phyloP scores from a whole-genome alignment of 139 green algal genomes.

The Chlamydomonas urium region DNA sequence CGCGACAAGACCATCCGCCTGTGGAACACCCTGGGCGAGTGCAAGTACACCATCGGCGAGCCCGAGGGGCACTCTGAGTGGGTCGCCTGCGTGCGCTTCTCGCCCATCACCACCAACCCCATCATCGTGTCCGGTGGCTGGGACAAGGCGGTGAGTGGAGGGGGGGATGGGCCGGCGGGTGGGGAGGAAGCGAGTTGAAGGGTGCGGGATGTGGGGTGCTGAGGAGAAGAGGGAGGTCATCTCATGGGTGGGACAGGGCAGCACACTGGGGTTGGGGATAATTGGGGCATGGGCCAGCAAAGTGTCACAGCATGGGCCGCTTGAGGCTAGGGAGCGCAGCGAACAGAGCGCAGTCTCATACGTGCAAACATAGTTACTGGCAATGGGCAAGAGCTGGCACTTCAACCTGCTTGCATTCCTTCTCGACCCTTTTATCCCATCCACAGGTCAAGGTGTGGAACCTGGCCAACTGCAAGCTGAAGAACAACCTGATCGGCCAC shows the following conservation, averaged over 20 bases:
- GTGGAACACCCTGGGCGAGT: constrained; percentile 99
- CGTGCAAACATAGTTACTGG: too few relatives aligned
- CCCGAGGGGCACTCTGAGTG: constrained; percentile 91
- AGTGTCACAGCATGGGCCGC: too few relatives aligned
- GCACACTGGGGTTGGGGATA: too few relatives aligned
- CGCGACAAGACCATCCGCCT: constrained; percentile 97
- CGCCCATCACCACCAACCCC: constrained; percentile 87
- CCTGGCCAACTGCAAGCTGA: constrained; percentile 98
- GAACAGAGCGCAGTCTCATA: too few relatives aligned
- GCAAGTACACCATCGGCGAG: constrained; percentile 98
- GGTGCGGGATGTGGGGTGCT: too few relatives aligned
- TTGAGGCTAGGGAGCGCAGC: too few relatives aligned
- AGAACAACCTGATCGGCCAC: constrained; percentile 94
- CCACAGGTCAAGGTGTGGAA: constrained; percentile 88
- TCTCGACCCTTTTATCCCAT: too few relatives aligned
- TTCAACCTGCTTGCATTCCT: background rate
- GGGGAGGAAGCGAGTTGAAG: too few relatives aligned
- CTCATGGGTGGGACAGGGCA: too few relatives aligned
- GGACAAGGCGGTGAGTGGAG: constrained; percentile 98
- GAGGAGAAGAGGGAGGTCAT: too few relatives aligned
- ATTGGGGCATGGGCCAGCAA: too few relatives aligned
- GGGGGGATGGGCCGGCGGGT: too few relatives aligned
- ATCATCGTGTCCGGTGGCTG: constrained; percentile 98
- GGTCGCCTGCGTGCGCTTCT: constrained; percentile 99
- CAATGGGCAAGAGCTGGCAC: constrained; percentile 29